Evolutionary conservation across 2,329 filamentous ascomycete species (phyloP).

Genomic region (Malbranchea cinnamomea): DNA sequence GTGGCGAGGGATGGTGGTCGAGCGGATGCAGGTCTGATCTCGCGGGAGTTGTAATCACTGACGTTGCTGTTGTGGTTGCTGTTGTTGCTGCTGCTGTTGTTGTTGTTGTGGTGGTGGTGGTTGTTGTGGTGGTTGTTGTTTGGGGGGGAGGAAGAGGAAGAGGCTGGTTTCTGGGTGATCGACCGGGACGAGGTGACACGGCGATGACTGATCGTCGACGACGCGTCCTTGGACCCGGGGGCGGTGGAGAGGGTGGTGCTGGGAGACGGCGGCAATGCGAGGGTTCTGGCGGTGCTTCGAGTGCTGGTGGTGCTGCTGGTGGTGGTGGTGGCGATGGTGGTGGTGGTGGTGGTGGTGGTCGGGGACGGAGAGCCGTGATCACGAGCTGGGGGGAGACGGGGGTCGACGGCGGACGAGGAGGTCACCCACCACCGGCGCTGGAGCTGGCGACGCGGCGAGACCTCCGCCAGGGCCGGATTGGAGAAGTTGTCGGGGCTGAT

Average conservation of each 20-base stretch:
- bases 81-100: slow-evolving; percentile 2
- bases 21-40: too few relatives aligned
- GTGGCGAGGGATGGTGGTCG: too few relatives aligned
- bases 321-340: slow-evolving; percentile 25
- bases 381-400: slow-evolving; percentile 16
- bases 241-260: slow-evolving; percentile 18
- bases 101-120: slow-evolving; percentile 6
- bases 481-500: slow-evolving; percentile 14
- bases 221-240: slow-evolving; percentile 36
- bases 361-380: slow-evolving; percentile 15
- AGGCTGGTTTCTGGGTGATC: slow-evolving; percentile 12
- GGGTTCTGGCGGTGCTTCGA: too few relatives aligned
- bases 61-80: slow-evolving; percentile 8
- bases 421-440: slow-evolving; percentile 2
- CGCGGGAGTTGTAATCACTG: too few relatives aligned
- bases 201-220: slow-evolving; percentile 17
- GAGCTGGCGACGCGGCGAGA: slow-evolving; percentile 11
- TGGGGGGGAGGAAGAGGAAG: slow-evolving; percentile 9
- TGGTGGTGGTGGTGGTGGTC: slow-evolving; percentile 7
- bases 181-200: slow-evolving; percentile 16
- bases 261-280: too few relatives aligned
- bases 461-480: slow-evolving; percentile 14
- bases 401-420: slow-evolving; percentile 9
- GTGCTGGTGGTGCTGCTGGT: slow-evolving; percentile 24
- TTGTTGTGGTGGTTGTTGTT: slow-evolving; percentile 5